Base-by-base conservation (phyloP, 2,329 filamentous ascomycete genomes). In the Epichloe brachyelytri region DNA sequence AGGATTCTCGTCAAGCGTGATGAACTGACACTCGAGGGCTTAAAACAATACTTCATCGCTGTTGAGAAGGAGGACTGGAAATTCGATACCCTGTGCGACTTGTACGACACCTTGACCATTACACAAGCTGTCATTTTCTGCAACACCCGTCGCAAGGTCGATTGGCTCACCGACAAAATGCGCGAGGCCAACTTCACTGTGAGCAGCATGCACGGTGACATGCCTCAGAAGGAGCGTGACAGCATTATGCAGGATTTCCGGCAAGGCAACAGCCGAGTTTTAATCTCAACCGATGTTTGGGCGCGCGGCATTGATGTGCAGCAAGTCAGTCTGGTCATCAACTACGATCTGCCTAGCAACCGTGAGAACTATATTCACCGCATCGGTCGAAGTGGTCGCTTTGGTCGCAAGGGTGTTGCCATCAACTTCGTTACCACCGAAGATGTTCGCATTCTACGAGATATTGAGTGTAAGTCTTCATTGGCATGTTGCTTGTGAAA, bases 61-160 rank as follows among this genome's bases (percentile, higher is more conserved):
- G 93, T 97, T 19, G 93, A 98, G 71, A 97, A 96, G 75, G 93
- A 98, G 69, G 93, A 97, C 67, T 98, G 93, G 93, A 98, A 98
- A 70, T 95, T 98, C 61, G 93, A 98, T 68, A 98, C 93, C 3
- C 82, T 98, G 4, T 97, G 89, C 70, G 93, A 98, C 72, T 83
- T 98, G 52, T 98, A 98, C 77, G 93, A 98, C 68, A 97, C 93
- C 12, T 79, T 98, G 43, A 98, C 93, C 51, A 97, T 98, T 65
- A 97, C 93, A 15, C 93, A 97, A 73, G 93, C 93, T 44, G 93
- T 98, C 67, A 98, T 98, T 67, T 98, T 98, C 78, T 98, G 93
- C 79, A 98, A 98, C 72, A 98, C 93, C 6, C 85, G 93, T 59
- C 83, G 93, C 69, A 98, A 98, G 86, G 93, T 98, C 49, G 93